Evolutionary conservation across 805 yeast genomes (phyloP), one percentile per base, ranked within the genome.

Genomic region (Starmerella floricola): DNA sequence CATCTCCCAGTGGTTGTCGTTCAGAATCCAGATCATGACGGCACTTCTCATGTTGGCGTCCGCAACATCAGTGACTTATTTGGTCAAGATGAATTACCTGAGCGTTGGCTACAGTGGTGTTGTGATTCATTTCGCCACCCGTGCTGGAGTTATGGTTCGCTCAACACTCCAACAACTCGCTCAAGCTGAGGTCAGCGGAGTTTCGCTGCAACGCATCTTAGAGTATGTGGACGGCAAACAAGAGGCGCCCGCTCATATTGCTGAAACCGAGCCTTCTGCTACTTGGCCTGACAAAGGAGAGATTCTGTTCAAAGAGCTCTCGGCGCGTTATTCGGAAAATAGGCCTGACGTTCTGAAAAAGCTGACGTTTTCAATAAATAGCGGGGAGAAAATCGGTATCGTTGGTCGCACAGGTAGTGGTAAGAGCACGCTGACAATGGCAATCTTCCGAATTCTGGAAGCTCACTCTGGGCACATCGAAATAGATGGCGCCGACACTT

Each of bases 381-480:
- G 85, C 2, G 65, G 71, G 43, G 96, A 87, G 57, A 88, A 88
- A 60, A 69, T 87, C 56, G 97, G 97, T 48, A 85, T 87, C 60
- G 96, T 88, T 41, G 97, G 97, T 24, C 74, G 97, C 58, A 87
- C 97, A 0, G 97, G 97, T 48, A 95, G 96, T 2, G 97, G 97
- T 48, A 86, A 86, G 60, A 78, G 88, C 0, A 77, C 94, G 2
- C 68, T 86, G 54, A 80, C 94, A 0, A 64, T 84, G 57, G 87
- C 95, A 0, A 62, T 86, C 28, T 86, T 83, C 68, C 68, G 96
- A 52, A 76, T 86, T 36, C 78, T 87, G 53, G 95, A 87, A 61
- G 72, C 80, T 1, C 74, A 76, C 15, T 62, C 60, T 15, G 93
- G 93, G 15, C 59, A 64, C 23, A 80, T 86, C 51, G 66, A 64